A percentile compares a stretch with the other conserved stretches of the same genome.
These are phyloP conservation scores for Podaxis sp. DNA, from an alignment of 768 basidiomycete genomes.

Conservation along the genomic window DNA sequence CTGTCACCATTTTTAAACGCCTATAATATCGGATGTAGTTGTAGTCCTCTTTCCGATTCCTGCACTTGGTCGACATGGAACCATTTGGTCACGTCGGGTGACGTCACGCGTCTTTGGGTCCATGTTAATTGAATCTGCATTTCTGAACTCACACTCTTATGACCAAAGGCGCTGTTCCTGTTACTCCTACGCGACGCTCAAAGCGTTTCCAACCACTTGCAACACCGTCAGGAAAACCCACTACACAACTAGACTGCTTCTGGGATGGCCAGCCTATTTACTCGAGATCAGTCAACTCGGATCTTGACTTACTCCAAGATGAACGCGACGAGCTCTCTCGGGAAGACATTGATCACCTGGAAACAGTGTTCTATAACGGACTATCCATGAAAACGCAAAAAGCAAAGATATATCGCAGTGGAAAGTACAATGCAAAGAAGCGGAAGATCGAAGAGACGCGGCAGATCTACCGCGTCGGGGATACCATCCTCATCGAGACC, in stretches of 20 bases:
- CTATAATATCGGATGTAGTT: background rate
- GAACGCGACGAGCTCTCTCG: conserved; percentile 14
- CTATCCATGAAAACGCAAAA: conserved; percentile 28
- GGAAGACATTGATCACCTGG: conserved; percentile 16
- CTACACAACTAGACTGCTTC: conserved; percentile 15
- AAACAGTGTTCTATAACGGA: conserved; percentile 31
- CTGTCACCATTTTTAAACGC: background rate
- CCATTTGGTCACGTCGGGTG: background rate
- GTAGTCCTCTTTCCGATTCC: background rate
- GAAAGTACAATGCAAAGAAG: conserved; percentile 18
- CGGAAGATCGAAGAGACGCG: background rate
- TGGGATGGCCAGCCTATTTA: conserved; percentile 24
- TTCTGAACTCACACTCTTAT: background rate
- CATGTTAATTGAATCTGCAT: background rate
- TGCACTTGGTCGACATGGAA: background rate
- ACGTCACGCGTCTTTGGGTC: background rate
- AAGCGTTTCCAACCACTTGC: conserved; percentile 27
- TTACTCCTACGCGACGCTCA: conserved; percentile 27
- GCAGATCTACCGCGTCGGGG: conserved; percentile 48
- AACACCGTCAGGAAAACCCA: conserved; percentile 18
- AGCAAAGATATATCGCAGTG: conserved; percentile 21
- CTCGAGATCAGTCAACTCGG: conserved; percentile 18
- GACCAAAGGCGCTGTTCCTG: conserved; percentile 14
- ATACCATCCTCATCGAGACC: conserved; percentile 60
- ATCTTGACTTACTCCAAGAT: conserved; percentile 20